phyloP scores from a whole-genome alignment of 129 eudicot genomes.

The Flaveria bidentis region DNA sequence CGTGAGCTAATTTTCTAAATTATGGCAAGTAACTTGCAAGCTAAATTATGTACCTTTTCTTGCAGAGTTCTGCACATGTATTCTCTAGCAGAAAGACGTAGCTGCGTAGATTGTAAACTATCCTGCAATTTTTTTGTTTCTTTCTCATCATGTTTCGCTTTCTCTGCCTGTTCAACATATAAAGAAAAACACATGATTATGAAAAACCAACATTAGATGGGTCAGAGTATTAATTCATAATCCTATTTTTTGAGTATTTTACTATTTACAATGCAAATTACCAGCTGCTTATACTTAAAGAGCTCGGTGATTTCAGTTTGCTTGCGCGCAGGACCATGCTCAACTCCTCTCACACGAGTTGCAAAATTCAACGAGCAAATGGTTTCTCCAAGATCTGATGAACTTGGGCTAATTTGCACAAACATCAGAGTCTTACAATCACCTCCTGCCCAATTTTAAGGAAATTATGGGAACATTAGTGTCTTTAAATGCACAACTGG shows the following conservation, averaged over 20 bases:
- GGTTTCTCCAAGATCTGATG: slow-evolving; percentile 84
- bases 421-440: slow-evolving; percentile 97
- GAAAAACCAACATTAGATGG: background rate
- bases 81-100: slow-evolving; percentile 74
- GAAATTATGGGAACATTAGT: background rate
- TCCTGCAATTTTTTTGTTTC: slow-evolving; percentile 83
- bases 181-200: background rate
- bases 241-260: background rate
- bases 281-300: slow-evolving; percentile 90
- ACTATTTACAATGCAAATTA: slow-evolving; percentile 32
- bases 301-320: slow-evolving; percentile 79
- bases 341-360: slow-evolving; percentile 93
- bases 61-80: slow-evolving; percentile 66
- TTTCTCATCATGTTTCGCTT: slow-evolving; percentile 84
- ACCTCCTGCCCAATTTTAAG: slow-evolving; percentile 59
- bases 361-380: slow-evolving; percentile 95
- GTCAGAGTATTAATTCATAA: background rate
- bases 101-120: slow-evolving; percentile 64
- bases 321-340: slow-evolving; percentile 91
- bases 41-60: slow-evolving; percentile 62
- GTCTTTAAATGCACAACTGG: background rate
- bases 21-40: background rate
- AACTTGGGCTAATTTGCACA: slow-evolving; percentile 86
- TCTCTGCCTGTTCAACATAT: slow-evolving; percentile 62
- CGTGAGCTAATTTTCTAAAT: background rate